Evolutionary conservation across 441 rosid species (phyloP), one percentile per base, ranked within the genome.

Genomic region (Pelargonium australe): DNA sequence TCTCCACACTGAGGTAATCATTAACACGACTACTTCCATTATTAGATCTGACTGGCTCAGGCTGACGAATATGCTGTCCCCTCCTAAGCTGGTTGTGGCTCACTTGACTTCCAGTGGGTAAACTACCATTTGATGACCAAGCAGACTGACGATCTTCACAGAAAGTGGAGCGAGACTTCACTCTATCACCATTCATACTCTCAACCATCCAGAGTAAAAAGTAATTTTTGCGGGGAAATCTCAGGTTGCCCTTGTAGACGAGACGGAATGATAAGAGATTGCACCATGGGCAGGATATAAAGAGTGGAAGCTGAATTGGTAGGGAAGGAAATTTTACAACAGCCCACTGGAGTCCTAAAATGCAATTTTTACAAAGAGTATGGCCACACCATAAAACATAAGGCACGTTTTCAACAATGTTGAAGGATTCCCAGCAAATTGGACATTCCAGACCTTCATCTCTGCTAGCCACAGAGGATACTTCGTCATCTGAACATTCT

Each of bases 151-250:
- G 80, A 71, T 71, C 72, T 61, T 78, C 84, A 55, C 77, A 73
- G 51, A 66, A 78, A 66, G 73, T 81, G 60, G 70, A 66, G 40
- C 66, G 70, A 1, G 85, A 79, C 75, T 66, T 79, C 8, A 83
- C 77, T 75, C 90, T 74, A 65, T 84, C 87, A 37, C 87, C 88
- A 31, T 86, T 89, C 81, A 80, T 76, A 85, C 85, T 84, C 80
- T 93, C 98, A 13, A 93, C 87, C 96, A 93, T 90, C 97, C 97
- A 93, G 3, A 93, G 82, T n/a, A 90, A 78, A 69, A 85, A 90
- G 76, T 77, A 93, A 78, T 93, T 93, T 80, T 93, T 93, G 51
- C 82, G 71, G 5, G 98, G 97, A 63, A 89, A 87, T 68, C 71
- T 86, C 69, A 92, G 78, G 77, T 73, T 78, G 68, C 96, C 93